Evolutionary conservation across 495 filamentous ascomycete species (phyloP), one percentile per base, ranked within the genome.

Genomic region (Schizothecium vesticola): DNA sequence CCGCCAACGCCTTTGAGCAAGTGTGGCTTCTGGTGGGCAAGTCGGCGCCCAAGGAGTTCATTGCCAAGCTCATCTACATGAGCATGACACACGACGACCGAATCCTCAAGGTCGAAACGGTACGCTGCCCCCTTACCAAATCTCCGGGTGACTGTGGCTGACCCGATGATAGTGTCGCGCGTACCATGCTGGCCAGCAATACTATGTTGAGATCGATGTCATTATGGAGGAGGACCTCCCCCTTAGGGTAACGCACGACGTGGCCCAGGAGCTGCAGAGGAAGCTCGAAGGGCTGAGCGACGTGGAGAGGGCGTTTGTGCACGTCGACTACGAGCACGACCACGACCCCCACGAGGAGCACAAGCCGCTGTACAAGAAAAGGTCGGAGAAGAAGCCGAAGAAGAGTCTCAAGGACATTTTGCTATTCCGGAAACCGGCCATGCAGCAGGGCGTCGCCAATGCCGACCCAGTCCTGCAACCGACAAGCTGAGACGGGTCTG

Each of bases 121-220:
- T 80, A 74, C 60, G 77, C 68, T 67, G 4, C 57, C 57, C 24
- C 29, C 23, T 51, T 6, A 12, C 28, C n/a, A 5, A 7, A 19
- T 10, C 26, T 8, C 29, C 19, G 1, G 4, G 3, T 23, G 3
- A 9, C 29, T 68, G 67, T 70, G 69, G 56, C 56, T 68, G 25
- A 43, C n/a, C n/a, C 64, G 19, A 51, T 16, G 21, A 24, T 56
- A 81, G 77, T 81, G 79, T 62, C 81, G 84, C 55, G 85, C 84
- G 43, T 87, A 86, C 70, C 84, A 86, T 74, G 82, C 83, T 19
- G 85, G 85, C 0, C 80, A 85, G 67, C 78, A 84, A 28, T 85
- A 84, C 68, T 87, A 86, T 69, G 84, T 86, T 36, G 85, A 87
- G 70, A 81, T 87, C 25, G 85, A 87, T 71, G 81, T 87, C 64